Conservation (phyloP, 108 stramenopile species). For the Asterionellopsis glacialis region DNA sequence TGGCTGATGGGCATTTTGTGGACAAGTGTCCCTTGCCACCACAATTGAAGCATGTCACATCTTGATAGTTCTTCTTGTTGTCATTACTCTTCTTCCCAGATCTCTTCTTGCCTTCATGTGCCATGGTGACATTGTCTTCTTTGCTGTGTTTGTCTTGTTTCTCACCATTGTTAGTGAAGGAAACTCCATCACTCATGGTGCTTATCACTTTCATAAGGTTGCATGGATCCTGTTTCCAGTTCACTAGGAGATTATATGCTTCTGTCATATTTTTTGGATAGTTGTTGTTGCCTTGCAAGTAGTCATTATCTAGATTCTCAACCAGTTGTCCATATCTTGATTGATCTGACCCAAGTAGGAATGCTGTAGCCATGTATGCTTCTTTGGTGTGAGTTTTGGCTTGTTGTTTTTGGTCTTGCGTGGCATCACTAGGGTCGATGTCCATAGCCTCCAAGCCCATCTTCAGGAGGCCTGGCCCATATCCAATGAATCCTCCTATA, state of each 20-base stretch:
- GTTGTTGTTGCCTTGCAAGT: conserved; percentile 11
- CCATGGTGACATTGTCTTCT: background rate
- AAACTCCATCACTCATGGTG: background rate
- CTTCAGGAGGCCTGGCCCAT: background rate
- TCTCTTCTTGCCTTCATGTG: no score
- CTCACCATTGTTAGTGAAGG: no score
- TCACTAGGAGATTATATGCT: no score
- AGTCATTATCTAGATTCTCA: conserved; percentile 12
- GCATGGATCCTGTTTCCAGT: no score
- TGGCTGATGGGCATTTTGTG: no score
- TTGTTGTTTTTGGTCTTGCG: background rate
- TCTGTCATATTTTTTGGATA: conserved; percentile 23
- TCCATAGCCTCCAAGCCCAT: background rate
- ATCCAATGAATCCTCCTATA: background rate
- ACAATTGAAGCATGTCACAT: conserved; percentile 5
- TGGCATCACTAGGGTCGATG: background rate
- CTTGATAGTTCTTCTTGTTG: no score
- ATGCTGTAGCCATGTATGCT: no score
- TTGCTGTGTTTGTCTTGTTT: background rate
- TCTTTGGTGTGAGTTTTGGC: conserved; percentile 5
- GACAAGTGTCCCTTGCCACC: conserved; percentile 3
- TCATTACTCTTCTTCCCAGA: no score
- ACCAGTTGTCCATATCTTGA: conserved; percentile 14
- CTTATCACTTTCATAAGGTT: no score
- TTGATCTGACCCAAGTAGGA: conserved; percentile 14